phyloP scores from a whole-genome alignment of 2,329 filamentous ascomycete species.

The Phialophora chinensis region DNA sequence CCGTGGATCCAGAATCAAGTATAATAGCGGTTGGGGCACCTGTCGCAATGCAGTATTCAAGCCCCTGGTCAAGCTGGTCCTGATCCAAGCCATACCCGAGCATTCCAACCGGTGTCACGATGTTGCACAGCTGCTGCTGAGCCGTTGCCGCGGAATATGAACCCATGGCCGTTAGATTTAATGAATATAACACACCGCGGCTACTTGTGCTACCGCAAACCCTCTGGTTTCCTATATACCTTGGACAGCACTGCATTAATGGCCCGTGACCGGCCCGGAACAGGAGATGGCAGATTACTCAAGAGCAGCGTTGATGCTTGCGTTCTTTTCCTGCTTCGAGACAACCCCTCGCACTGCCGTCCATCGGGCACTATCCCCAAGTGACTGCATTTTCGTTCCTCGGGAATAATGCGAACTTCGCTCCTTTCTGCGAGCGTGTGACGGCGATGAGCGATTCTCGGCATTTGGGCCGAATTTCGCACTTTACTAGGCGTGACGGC shows the following conservation, averaged over 20 bases:
- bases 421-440: neutral
- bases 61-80: neutral
- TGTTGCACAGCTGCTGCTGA: neutral
- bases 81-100: conserved; percentile 26
- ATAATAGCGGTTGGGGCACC: conserved; percentile 9
- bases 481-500: neutral
- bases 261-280: neutral
- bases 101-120: conserved; percentile 24
- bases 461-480: neutral
- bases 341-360: neutral
- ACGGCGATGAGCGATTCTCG: conserved; percentile 3
- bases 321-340: neutral
- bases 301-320: neutral
- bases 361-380: neutral
- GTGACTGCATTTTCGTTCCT: neutral
- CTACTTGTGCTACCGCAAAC: neutral
- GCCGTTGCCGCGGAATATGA: neutral
- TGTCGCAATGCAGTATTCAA: neutral
- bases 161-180: neutral
- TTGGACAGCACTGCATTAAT: neutral
- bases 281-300: neutral
- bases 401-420: conserved; percentile 2
- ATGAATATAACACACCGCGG: neutral
- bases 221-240: neutral
- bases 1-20: conserved; percentile 8